Evolutionary conservation across 805 yeast species (phyloP).

Genomic region (Vanderwaltozyma yarrowii): DNA sequence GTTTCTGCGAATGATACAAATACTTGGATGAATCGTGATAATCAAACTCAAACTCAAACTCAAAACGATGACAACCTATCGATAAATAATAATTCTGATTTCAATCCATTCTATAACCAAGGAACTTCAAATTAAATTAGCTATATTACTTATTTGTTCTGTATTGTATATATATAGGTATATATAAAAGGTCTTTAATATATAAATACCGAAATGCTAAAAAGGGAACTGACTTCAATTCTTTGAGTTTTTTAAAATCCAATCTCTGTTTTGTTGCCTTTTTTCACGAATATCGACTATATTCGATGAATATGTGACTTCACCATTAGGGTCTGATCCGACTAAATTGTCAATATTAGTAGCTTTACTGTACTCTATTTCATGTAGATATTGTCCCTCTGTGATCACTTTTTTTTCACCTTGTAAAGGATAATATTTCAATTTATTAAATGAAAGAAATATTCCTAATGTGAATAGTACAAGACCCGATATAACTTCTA

Average conservation of each 20-base stretch:
- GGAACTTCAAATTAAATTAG: background rate
- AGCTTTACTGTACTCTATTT: conserved; percentile 23
- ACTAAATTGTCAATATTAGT: conserved; percentile 21
- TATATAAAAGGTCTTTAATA: too few relatives aligned
- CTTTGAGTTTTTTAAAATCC: conserved; percentile 9
- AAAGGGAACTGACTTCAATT: background rate
- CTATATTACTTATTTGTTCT: too few relatives aligned
- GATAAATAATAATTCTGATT: background rate
- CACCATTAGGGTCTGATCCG: conserved; percentile 24
- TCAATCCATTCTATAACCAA: conserved; percentile 2
- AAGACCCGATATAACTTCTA: conserved; percentile 20
- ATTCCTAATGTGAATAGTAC: conserved; percentile 16
- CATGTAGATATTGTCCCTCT: conserved; percentile 19
- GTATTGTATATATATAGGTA: background rate
- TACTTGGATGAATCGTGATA: background rate
- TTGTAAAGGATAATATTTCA: conserved; percentile 15
- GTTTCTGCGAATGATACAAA: background rate
- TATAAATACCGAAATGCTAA: background rate
- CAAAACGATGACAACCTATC: background rate
- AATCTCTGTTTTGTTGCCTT: conserved; percentile 14
- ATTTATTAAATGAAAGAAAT: conserved; percentile 19
- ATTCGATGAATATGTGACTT: conserved; percentile 19
- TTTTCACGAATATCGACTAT: conserved; percentile 20
- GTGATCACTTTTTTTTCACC: conserved; percentile 9
- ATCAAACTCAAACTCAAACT: background rate